These are phyloP conservation scores for bread wheat (Triticum aestivum) DNA, from an alignment of 176 grass and related monocot genomes.

Conservation along the genomic window DNA sequence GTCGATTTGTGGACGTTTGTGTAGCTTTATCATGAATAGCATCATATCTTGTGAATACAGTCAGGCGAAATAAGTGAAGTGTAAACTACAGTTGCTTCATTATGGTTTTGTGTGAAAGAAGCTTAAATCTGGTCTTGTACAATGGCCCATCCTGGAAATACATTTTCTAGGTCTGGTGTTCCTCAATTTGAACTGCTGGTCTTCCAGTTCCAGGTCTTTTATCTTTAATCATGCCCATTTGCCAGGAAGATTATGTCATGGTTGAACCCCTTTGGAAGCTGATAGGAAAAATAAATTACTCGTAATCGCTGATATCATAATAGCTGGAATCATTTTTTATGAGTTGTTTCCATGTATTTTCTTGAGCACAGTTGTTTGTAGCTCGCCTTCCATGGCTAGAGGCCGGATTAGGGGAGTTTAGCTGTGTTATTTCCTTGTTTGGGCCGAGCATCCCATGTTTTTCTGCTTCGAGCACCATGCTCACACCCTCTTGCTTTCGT, in stretches of 20 bases:
- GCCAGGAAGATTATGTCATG: background rate
- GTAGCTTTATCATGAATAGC: conserved; percentile 41
- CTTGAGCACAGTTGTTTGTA: no score
- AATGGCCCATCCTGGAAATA: background rate
- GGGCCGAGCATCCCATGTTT: no score
- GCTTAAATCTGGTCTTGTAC: background rate
- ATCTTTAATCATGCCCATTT: background rate
- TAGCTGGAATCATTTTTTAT: background rate
- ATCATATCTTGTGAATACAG: conserved; percentile 60
- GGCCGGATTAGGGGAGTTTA: no score
- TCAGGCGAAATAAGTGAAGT: conserved; percentile 38
- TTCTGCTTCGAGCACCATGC: no score
- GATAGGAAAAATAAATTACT: background rate
- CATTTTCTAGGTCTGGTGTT: background rate
- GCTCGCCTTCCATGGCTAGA: no score
- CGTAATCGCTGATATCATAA: background rate
- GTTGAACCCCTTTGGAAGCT: background rate
- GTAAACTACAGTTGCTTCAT: conserved; percentile 35
- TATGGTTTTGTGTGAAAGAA: conserved; percentile 19
- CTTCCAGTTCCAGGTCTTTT: background rate
- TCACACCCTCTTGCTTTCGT: no score
- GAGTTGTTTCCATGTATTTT: no score
- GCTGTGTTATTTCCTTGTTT: no score
- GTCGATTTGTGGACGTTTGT: conserved; percentile 44
- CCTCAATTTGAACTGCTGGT: background rate